phyloP scores from a whole-genome alignment of 352 stramenopile genomes.

The Globisporangium mamillatum region DNA sequence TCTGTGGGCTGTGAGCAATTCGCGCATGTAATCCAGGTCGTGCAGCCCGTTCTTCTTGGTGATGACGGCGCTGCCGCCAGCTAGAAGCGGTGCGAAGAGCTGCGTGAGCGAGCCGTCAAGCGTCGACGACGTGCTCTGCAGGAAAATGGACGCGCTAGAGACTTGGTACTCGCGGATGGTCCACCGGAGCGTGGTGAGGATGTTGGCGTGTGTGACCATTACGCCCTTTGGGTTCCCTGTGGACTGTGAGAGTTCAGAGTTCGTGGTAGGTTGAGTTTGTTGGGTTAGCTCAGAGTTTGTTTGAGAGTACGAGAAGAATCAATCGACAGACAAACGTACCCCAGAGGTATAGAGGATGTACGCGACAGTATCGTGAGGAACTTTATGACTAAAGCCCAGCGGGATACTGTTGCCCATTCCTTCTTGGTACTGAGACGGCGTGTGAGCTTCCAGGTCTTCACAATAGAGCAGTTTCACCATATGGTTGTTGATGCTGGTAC shows the following conservation, averaged over 20 bases:
- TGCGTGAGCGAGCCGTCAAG: conserved; percentile 59
- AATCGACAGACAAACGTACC: background rate
- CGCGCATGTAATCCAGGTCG: conserved; percentile 38
- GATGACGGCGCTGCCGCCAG: conserved; percentile 22
- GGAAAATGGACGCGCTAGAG: conserved; percentile 47
- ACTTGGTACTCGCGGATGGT: conserved; percentile 58
- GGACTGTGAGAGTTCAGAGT: background rate
- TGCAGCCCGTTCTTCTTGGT: conserved; percentile 17
- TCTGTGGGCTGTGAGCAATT: conserved; percentile 20
- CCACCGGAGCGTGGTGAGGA: conserved; percentile 56
- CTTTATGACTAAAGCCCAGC: background rate
- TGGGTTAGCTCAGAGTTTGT: background rate
- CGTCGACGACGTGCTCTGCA: conserved; percentile 60
- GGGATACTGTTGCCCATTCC: background rate
- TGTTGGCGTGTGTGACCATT: conserved; percentile 52
- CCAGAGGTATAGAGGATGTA: conserved; percentile 11
- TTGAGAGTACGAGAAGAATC: background rate
- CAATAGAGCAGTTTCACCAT: background rate
- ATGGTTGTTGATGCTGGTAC: background rate
- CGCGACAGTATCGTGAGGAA: background rate
- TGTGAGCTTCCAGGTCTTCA: background rate
- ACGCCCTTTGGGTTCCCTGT: conserved; percentile 54
- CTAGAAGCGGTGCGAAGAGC: conserved; percentile 48
- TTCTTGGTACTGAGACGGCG: background rate
- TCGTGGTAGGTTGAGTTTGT: background rate